A percentile compares a stretch with the other conserved stretches of the same genome.
Evolutionary conservation across 441 rosid species (phyloP).

Genomic region (Codiaeum variegatum): DNA sequence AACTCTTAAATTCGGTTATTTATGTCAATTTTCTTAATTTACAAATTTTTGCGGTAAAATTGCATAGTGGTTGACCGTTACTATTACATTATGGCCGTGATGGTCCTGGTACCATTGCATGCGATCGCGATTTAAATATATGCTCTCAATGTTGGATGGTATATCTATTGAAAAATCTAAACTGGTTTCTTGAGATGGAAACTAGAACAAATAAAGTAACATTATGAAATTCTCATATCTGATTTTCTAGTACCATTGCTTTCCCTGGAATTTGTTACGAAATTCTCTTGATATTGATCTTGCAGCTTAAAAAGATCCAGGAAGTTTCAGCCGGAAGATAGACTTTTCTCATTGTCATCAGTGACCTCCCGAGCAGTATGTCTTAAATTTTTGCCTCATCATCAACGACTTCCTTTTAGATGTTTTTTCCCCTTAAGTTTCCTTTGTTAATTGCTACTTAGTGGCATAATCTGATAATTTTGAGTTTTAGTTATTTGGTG

Average conservation of each 20-base stretch:
- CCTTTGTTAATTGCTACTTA: background rate
- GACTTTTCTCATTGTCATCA: slow-evolving; percentile 84
- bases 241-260: slow-evolving; percentile 5
- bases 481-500: background rate
- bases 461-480: background rate
- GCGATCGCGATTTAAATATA: too few species aligned
- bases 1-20: too few species aligned
- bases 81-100: too few species aligned
- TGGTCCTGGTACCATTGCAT: too few species aligned
- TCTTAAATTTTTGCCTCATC: slow-evolving; percentile 23
- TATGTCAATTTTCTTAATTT: too few species aligned
- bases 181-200: background rate
- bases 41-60: too few species aligned
- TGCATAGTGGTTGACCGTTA: too few species aligned
- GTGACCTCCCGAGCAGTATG: slow-evolving; percentile 85
- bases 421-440: background rate
- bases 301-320: slow-evolving; percentile 80
- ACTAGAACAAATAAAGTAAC: slow-evolving; percentile 1
- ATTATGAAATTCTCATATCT: slow-evolving; percentile 3
- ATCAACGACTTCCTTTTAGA: background rate
- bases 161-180: background rate
- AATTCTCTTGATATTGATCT: slow-evolving; percentile 25
- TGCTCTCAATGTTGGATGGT: background rate
- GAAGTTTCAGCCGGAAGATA: slow-evolving; percentile 87
- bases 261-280: slow-evolving; percentile 1